phyloP scores from a whole-genome alignment of 1,139 yeast species.

The Sugiyamaella grinbergsii region DNA sequence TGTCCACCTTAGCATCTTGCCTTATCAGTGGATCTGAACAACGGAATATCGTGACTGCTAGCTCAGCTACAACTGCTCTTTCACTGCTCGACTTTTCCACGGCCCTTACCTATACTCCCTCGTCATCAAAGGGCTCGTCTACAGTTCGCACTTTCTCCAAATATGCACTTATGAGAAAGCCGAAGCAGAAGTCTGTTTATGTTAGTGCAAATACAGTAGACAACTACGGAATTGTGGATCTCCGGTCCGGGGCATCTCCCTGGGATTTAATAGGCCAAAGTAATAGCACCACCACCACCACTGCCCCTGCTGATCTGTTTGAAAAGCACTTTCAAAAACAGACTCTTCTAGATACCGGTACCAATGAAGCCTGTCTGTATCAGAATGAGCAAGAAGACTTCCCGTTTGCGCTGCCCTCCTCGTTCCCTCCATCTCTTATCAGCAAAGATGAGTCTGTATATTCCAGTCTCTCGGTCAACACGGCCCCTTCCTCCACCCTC shows the following conservation, averaged over 20 bases:
- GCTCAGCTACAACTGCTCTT: slow-evolving; percentile 25
- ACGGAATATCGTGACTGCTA: slow-evolving; percentile 33
- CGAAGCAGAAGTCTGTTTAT: background rate
- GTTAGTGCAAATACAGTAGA: background rate
- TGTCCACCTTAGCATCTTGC: slow-evolving; percentile 32
- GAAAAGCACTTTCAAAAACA: slow-evolving; percentile 25
- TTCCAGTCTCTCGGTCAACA: slow-evolving; percentile 50
- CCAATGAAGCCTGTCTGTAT: slow-evolving; percentile 22
- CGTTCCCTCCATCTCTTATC: slow-evolving; percentile 33
- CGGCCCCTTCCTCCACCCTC: slow-evolving; percentile 50
- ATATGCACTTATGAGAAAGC: slow-evolving; percentile 39
- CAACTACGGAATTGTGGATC: slow-evolving; percentile 19
- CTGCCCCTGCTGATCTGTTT: slow-evolving; percentile 22
- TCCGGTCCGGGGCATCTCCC: slow-evolving; percentile 19
- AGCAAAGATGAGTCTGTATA: slow-evolving; percentile 34
- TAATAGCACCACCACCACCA: background rate
- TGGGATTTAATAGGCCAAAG: slow-evolving; percentile 20
- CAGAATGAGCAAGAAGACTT: slow-evolving; percentile 19
- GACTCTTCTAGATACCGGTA: slow-evolving; percentile 29
- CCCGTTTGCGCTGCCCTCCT: slow-evolving; percentile 28
- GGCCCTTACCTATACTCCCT: background rate
- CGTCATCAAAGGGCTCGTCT: slow-evolving; percentile 1
- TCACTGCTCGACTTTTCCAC: slow-evolving; percentile 26
- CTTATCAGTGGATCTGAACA: slow-evolving; percentile 31
- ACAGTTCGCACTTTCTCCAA: slow-evolving; percentile 40